Evolutionary conservation across 2,329 filamentous ascomycete genomes (phyloP).

Genomic region (Talaromyces pinophilus): DNA sequence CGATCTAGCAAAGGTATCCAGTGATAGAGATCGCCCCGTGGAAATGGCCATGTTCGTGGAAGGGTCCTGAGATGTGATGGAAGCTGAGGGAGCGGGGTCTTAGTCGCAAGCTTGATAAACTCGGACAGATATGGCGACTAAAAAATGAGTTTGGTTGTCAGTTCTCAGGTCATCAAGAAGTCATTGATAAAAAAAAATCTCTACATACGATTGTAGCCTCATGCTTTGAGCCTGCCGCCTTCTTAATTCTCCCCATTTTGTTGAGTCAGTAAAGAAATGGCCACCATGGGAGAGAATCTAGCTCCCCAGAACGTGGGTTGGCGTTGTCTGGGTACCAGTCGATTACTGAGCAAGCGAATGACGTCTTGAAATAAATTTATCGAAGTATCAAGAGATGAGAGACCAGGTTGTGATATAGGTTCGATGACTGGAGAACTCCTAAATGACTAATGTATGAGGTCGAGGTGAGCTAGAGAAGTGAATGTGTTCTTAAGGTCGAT

Average conservation of each 20-base stretch:
- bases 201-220: slow-evolving; percentile 53
- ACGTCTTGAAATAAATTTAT: slow-evolving; percentile 17
- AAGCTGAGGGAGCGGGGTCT: slow-evolving; percentile 68
- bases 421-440: not conserved
- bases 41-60: slow-evolving; percentile 89
- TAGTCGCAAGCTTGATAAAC: slow-evolving; percentile 71
- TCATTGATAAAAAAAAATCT: slow-evolving; percentile 11
- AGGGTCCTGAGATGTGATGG: slow-evolving; percentile 76
- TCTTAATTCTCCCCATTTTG: slow-evolving; percentile 57
- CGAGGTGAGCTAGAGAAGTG: not conserved
- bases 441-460: not conserved
- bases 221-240: slow-evolving; percentile 54
- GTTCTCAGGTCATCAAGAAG: slow-evolving; percentile 44
- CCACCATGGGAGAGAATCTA: slow-evolving; percentile 43
- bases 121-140: slow-evolving; percentile 85
- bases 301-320: slow-evolving; percentile 31
- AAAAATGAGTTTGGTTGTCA: slow-evolving; percentile 27
- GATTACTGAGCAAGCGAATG: slow-evolving; percentile 17
- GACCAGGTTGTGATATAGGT: not conserved
- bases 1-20: slow-evolving; percentile 95
- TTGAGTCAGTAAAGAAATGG: slow-evolving; percentile 36
- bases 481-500: not conserved
- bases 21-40: slow-evolving; percentile 92
- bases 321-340: slow-evolving; percentile 3
- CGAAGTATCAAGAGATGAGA: slow-evolving; percentile 1